These are phyloP conservation scores for Verticillium zaregamsianum DNA, from an alignment of 2,329 filamentous ascomycete species.

Conservation along the genomic window DNA sequence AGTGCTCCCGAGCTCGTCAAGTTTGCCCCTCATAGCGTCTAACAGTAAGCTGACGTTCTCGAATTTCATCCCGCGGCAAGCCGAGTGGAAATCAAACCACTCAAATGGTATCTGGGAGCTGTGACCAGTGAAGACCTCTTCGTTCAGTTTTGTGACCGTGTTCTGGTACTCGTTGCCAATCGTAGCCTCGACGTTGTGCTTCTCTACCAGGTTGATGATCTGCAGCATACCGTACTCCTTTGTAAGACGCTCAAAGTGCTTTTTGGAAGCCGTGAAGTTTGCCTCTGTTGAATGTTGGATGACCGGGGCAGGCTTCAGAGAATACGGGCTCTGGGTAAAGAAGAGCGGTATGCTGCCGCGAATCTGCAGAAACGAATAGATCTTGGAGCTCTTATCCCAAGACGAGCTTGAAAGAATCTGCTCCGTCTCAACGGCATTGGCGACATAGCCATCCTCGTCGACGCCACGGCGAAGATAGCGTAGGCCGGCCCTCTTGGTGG, in stretches of 20 bases:
- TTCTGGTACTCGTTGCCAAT: constrained; percentile 76
- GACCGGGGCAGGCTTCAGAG: constrained; percentile 80
- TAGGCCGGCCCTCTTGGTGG: constrained; percentile 78
- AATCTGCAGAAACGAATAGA: constrained; percentile 82
- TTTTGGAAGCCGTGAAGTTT: constrained; percentile 73
- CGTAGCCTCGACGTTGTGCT: constrained; percentile 74
- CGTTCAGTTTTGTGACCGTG: constrained; percentile 63
- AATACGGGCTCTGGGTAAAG: constrained; percentile 93
- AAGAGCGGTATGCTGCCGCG: constrained; percentile 91
- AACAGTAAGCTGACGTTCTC: constrained; percentile 86
- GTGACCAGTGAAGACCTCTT: constrained; percentile 43
- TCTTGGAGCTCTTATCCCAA: constrained; percentile 58
- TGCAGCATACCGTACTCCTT: constrained; percentile 73
- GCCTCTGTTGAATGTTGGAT: constrained; percentile 75
- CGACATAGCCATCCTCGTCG: constrained; percentile 82
- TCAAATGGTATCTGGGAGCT: constrained; percentile 62
- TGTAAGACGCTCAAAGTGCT: constrained; percentile 70
- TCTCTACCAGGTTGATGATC: constrained; percentile 81
- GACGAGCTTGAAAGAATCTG: constrained; percentile 75
- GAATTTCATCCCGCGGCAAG: constrained; percentile 95
- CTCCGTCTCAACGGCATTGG: constrained; percentile 92
- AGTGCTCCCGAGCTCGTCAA: constrained; percentile 70
- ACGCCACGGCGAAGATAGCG: constrained; percentile 87
- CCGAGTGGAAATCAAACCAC: constrained; percentile 96
- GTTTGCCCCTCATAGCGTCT: constrained; percentile 60